Evolutionary conservation across 352 stramenopile genomes (phyloP), one percentile per base, ranked within the genome.

Genomic region (Thraustochytrium striatum): DNA sequence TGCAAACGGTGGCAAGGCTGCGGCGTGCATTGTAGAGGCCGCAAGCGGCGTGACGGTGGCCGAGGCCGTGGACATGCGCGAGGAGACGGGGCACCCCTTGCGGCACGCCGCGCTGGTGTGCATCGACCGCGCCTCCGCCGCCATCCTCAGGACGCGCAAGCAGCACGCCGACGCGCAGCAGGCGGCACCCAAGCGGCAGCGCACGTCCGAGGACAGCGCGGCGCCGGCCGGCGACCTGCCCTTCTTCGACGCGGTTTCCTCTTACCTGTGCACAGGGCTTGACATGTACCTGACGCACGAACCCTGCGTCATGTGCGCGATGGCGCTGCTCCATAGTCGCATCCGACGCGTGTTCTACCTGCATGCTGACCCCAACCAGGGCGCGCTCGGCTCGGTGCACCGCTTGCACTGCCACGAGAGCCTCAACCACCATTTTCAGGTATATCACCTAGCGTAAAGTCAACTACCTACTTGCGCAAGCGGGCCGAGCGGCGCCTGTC

Each of bases 241-340:
- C 36, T 93, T n/a, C 86, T 93, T 72, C 84, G 87, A 1, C 13
- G 72, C 52, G 13, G 33, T 57, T 21, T 83, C 90, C 70, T 91
- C 89, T 41, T 95, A 95, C 69, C 78, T 95, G 68, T 95, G 90
- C 79, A 95, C 90, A 3, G 90, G 89, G 39, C 92, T 94, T 78
- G 91, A 95, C 50, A 83, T 94, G 47, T 94, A 92, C 61, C 25
- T 94, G 28, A 90, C 93, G 65, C 70, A 83, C 32, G 91, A 95
- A 83, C 91, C 91, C 50, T 95, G 90, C 53, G 84, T 84, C 19
- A 94, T 94, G 89, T 95, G 90, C 68, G 88, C 91, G 0, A 95
- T 95, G 91, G 91, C 90, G 7, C 85, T 95, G 0, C 83, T 94
- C 1, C 91, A 95, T 85, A 93, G 88, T 78, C 88, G 91, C 59